A percentile compares a stretch with the other conserved stretches of the same genome.
phyloP scores from a whole-genome alignment of 257 asterid genomes.

The Solanum medicagineum region DNA sequence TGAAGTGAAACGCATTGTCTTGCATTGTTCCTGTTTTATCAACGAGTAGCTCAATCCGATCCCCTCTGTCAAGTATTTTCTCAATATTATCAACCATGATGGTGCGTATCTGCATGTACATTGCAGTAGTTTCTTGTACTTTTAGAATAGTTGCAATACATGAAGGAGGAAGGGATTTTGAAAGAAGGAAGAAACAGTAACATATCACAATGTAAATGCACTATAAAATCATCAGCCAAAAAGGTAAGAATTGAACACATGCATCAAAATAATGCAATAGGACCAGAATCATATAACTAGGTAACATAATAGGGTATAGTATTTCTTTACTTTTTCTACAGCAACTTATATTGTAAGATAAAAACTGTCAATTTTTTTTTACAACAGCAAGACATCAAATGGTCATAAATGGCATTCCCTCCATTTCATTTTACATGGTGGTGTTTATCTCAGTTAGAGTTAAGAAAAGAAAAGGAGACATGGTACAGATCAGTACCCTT shows the following conservation, averaged over 20 bases:
- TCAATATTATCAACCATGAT: constrained; percentile 98
- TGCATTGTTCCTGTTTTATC: constrained; percentile 98
- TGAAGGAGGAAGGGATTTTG: not conserved
- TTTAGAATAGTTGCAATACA: not conserved
- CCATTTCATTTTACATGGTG: not conserved
- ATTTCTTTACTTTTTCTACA: not conserved
- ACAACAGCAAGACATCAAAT: not conserved
- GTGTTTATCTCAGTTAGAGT: not conserved
- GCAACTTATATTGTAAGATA: not conserved
- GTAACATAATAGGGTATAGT: not conserved
- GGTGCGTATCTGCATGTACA: constrained; percentile 62
- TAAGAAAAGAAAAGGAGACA: not conserved
- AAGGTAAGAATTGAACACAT: not conserved
- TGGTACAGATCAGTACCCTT: not conserved
- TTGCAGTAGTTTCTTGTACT: not conserved
- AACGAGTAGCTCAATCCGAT: constrained; percentile 90
- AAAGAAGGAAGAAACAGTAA: not conserved
- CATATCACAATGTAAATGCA: not conserved
- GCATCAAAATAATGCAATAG: not conserved
- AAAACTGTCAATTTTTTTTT: not conserved
- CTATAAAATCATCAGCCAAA: not conserved
- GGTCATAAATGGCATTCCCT: not conserved
- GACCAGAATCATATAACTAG: not conserved
- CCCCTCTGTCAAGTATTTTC: constrained; percentile 95
- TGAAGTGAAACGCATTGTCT: constrained; percentile 93